Conservation (phyloP, 495 filamentous ascomycete genomes). For the Aspergillus mulundensis region DNA sequence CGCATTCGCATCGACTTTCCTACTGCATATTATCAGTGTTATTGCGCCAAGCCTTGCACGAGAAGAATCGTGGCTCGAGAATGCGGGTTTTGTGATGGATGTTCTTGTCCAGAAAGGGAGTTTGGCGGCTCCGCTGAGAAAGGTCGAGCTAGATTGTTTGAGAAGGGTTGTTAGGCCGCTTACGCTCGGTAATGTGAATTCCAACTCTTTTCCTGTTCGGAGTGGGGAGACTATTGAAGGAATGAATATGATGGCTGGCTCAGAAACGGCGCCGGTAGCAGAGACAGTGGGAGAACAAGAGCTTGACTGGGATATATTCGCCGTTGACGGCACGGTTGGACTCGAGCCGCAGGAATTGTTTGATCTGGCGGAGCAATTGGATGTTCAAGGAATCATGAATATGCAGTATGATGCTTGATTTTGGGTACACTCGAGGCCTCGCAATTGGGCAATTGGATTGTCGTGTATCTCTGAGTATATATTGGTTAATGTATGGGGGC, state of each 20-base stretch:
- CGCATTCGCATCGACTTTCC: constrained; percentile 30
- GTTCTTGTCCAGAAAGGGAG: constrained; percentile 25
- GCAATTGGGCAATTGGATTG: too few species aligned
- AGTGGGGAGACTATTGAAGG: neutral
- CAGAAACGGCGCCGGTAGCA: too few species aligned
- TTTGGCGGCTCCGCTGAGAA: constrained; percentile 24
- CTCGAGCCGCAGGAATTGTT: constrained; percentile 25
- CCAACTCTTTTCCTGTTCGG: too few species aligned
- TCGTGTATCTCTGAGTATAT: too few species aligned
- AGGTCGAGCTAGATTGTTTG: constrained; percentile 24
- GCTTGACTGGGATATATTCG: constrained; percentile 30
- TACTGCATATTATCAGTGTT: constrained; percentile 27
- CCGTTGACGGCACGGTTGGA: constrained; percentile 23
- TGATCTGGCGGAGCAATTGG: constrained; percentile 30
- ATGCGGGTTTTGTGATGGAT: constrained; percentile 20
- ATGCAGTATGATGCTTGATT: too few species aligned
- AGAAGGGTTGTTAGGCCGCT: constrained; percentile 27
- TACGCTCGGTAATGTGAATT: constrained; percentile 13
- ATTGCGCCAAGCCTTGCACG: constrained; percentile 24
- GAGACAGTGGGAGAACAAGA: too few species aligned
- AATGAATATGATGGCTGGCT: neutral
- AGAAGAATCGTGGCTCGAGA: constrained; percentile 25
- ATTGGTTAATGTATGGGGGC: too few species aligned
- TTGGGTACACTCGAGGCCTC: too few species aligned
- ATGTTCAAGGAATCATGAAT: constrained; percentile 29